Evolutionary conservation across 2,329 filamentous ascomycete genomes (phyloP), one percentile per base, ranked within the genome.

Genomic region (Colletotrichum sp.): DNA sequence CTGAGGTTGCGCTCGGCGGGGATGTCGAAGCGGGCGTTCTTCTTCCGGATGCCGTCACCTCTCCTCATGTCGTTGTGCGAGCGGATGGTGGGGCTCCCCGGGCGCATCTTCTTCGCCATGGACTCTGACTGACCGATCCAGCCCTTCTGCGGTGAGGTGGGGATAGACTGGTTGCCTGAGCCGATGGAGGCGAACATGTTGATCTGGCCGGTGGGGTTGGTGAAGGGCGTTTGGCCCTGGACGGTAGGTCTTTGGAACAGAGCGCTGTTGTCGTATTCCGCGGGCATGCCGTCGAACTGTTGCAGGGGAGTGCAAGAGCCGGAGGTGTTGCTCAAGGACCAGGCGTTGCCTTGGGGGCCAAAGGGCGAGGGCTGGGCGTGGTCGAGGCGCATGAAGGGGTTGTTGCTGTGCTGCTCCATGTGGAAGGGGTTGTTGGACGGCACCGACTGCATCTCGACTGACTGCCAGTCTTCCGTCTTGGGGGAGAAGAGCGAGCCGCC

Each of bases 11-110:
- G 92, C 87, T 98, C 97, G 60, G 95, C 93, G 12, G 97, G 97
- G 80, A 99, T 99, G 82, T 99, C 96, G 85, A 99, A 98, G 80
- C 96, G 94, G 79, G 96, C 96, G 83, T 99, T 99, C 94, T 99
- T 99, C 93, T 99, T 99, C 82, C 97, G 92, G 85, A 99, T 98
- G 77, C 97, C 95, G 80, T 98, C 96, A 72, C 95, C 93, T 80
- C 95, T 91, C 77, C 92, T 90, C 84, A 95, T 88, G 72, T 96
- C 93, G 77, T 96, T 95, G 87, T 95, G 94, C 80, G 91, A 94
- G 82, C 92, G 92, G 84, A 94, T 91, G 71, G 91, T 89, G 32
- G 95, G 92, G 84, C 92, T 96, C 83, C 91, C 91, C 57, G 92
- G 90, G 39, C 87, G 89, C 89, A 94, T 92, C 80, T 91, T 89